These are phyloP conservation scores for Aspergillus homomorphus DNA, from an alignment of 495 filamentous ascomycete species.

Conservation along the genomic window DNA sequence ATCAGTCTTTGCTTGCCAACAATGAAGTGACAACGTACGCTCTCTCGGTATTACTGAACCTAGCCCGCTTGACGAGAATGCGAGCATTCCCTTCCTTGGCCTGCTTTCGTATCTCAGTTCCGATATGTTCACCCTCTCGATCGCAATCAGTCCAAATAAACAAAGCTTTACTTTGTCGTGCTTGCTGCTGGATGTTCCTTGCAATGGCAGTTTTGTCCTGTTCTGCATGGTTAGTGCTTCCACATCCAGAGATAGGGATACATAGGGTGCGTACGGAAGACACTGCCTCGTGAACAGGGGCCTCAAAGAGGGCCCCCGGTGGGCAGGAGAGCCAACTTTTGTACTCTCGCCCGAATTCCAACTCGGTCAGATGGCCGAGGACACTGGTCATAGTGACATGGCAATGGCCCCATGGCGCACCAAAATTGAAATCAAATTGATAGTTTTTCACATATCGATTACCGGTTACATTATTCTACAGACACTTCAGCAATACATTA, in stretches of 20 bases:
- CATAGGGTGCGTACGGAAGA: conserved; percentile 49
- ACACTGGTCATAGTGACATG: conserved; percentile 91
- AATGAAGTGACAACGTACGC: conserved; percentile 54
- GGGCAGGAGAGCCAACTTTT: conserved; percentile 77
- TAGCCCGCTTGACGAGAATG: conserved; percentile 79
- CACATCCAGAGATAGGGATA: background rate
- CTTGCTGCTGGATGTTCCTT: conserved; percentile 77
- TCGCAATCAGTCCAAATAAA: conserved; percentile 99
- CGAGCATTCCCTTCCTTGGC: conserved; percentile 68
- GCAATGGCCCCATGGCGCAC: conserved; percentile 73
- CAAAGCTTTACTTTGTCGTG: conserved; percentile 62
- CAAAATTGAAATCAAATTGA: conserved; percentile 84
- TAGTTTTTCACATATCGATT: conserved; percentile 91
- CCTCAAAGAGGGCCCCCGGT: conserved; percentile 78
- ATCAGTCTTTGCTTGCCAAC: background rate
- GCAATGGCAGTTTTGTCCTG: conserved; percentile 80
- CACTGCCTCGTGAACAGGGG: conserved; percentile 64
- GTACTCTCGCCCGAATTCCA: conserved; percentile 68
- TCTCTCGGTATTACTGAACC: conserved; percentile 93
- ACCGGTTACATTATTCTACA: conserved; percentile 54
- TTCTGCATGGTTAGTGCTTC: conserved; percentile 12
- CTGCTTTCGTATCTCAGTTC: conserved; percentile 82
- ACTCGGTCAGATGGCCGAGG: conserved; percentile 72
- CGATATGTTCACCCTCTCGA: conserved; percentile 95
- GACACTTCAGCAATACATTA: conserved; percentile 26